Evolutionary conservation across 2,329 filamentous ascomycete genomes (phyloP), one percentile per base, ranked within the genome.

Genomic region (Aureobasidium melanogenum): DNA sequence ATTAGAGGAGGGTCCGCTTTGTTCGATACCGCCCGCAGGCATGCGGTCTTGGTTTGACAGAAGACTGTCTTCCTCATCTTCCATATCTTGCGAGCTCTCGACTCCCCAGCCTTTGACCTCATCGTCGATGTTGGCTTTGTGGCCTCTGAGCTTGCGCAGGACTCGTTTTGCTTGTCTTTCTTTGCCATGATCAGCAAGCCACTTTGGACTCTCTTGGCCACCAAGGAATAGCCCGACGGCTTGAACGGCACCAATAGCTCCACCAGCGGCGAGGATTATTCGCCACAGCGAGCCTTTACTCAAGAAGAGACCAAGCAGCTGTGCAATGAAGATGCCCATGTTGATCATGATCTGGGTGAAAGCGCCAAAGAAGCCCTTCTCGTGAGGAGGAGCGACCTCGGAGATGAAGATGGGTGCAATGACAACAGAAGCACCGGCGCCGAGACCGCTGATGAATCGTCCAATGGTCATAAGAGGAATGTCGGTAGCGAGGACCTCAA

Each of bases 311-410:
- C 94, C 94, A 38, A 97, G 77, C 0, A 87, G 81, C 74, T 97
- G 94, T 0, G 92, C 87, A 28, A 85, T 76, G 46, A 99, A 76
- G 58, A 99, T 97, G 61, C 94, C 94, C 26, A 72, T 64, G 69
- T 97, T 97, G 78, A 92, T 92, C 74, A 91, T 92, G 69, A 97
- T 86, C 72, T 99, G 93, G 0, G 94, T 97, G 74, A 95, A 88
- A 38, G 81, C 79, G 12, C 84, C 84, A 67, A 96, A 97, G 64
- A 96, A 84, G n/a, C 72, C 72, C 63, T 71, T 73, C 64, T 71
- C 67, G 30, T 80, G 77, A 0, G 84, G 84, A 4, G 93, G 94
- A 0, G 92, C 87, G 28, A 97, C 83, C 74, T 99, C 94, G 48
- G 91, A 92, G 67, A 99, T 91, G 77, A 96, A 99, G 22, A 99